A percentile compares a stretch with the other conserved stretches of the same genome.
Conservation (phyloP, 2,329 filamentous ascomycete species). For the Uncinocarpus reesii region DNA sequence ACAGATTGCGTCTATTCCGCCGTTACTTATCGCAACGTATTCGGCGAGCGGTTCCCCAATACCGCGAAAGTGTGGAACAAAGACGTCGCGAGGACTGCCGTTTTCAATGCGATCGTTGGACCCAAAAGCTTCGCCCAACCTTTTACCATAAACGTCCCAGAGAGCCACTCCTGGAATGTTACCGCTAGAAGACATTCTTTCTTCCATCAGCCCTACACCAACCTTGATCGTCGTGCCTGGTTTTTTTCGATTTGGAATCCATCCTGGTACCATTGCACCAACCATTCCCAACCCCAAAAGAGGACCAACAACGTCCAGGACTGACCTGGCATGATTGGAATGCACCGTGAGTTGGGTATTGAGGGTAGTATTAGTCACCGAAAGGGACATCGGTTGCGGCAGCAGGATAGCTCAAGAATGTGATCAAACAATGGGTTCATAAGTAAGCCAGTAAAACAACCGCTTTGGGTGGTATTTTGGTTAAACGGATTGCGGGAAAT, state of each 20-base stretch:
- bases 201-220: background rate
- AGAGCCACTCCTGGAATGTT: background rate
- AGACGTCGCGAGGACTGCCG: background rate
- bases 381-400: background rate
- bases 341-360: background rate
- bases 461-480: too few relatives aligned
- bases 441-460: too few relatives aligned
- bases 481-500: too few relatives aligned
- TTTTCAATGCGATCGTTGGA: background rate
- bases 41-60: background rate
- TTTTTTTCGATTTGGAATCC: background rate
- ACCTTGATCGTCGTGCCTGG: background rate
- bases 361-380: background rate
- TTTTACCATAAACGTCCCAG: background rate
- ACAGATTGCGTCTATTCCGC: constrained; percentile 3
- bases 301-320: background rate
- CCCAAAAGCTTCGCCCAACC: background rate
- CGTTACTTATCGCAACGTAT: constrained; percentile 2
- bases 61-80: background rate
- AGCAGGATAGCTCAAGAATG: too few relatives aligned
- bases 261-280: background rate
- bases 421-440: too few relatives aligned
- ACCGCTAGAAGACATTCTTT: background rate
- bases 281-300: background rate
- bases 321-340: background rate